phyloP scores from a whole-genome alignment of 768 basidiomycete genomes.

The Amyloporia xantha region DNA sequence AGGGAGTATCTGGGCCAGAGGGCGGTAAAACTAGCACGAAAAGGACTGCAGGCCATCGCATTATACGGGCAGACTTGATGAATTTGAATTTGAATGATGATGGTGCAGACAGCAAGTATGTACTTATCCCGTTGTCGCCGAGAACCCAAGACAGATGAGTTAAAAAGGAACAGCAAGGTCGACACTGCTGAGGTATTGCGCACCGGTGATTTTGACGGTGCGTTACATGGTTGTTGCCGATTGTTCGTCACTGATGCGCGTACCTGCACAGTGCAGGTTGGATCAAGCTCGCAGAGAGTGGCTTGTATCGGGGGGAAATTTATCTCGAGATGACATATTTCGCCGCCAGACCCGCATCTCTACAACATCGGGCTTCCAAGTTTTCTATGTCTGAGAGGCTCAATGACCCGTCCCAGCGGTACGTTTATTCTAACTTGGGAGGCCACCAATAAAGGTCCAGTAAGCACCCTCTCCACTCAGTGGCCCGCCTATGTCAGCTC shows the following conservation, averaged over 20 bases:
- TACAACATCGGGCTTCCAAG: constrained; percentile 27
- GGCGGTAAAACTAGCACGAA: too few species aligned
- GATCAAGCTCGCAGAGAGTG: constrained; percentile 53
- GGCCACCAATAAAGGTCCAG: too few species aligned
- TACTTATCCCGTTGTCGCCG: constrained; percentile 82
- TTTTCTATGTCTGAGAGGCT: constrained; percentile 21
- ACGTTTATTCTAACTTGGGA: too few species aligned
- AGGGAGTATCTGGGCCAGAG: too few species aligned
- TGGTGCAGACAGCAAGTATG: too few species aligned
- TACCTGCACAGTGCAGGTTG: constrained; percentile 52
- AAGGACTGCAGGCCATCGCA: too few species aligned
- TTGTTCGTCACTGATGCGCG: too few species aligned
- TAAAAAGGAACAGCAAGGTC: constrained; percentile 68
- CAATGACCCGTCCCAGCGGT: constrained; percentile 10
- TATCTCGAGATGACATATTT: constrained; percentile 95
- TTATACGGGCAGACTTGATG: too few species aligned
- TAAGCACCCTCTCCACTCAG: too few species aligned
- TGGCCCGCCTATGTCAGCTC: too few species aligned
- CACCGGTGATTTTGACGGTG: constrained; percentile 90
- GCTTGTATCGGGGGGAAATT: constrained; percentile 68
- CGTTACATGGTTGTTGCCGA: too few species aligned
- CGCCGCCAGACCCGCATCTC: constrained; percentile 54
- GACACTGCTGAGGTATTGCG: constrained; percentile 74
- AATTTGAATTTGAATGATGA: too few species aligned
- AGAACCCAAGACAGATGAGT: constrained; percentile 67